A percentile compares a stretch with the other conserved stretches of the same genome.
These are phyloP conservation scores for Pascua sp. DNA, from an alignment of 1,284 basidiomycete genomes.

Conservation along the genomic window DNA sequence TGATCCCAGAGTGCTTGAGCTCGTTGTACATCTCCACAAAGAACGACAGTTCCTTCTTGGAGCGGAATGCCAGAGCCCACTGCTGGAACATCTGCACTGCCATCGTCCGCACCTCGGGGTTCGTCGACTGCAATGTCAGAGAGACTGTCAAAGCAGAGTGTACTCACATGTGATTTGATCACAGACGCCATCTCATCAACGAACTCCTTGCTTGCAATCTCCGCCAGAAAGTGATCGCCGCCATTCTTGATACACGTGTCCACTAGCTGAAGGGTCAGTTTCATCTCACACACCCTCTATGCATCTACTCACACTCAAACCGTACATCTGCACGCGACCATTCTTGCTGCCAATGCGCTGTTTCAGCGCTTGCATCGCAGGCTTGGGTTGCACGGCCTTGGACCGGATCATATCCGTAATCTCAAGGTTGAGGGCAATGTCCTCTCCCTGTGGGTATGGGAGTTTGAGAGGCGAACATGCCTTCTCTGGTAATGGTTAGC, in stretches of 20 bases:
- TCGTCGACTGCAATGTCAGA: conserved; percentile 50
- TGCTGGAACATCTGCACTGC: conserved; percentile 79
- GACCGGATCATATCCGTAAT: conserved; percentile 96
- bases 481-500: conserved; percentile 36
- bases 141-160: conserved; percentile 22
- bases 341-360: conserved; percentile 87
- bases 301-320: conserved; percentile 65
- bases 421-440: conserved; percentile 90
- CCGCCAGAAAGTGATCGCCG: conserved; percentile 82
- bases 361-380: conserved; percentile 85
- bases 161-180: conserved; percentile 26
- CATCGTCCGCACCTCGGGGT: conserved; percentile 77
- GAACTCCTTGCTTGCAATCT: conserved; percentile 83
- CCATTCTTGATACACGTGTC: conserved; percentile 98
- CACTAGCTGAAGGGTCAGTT: conserved; percentile 59
- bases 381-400: conserved; percentile 78
- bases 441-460: conserved; percentile 59
- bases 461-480: conserved; percentile 50
- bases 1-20: conserved; percentile 66
- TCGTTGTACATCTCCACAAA: conserved; percentile 74
- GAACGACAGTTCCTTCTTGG: conserved; percentile 69
- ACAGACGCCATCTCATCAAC: conserved; percentile 65
- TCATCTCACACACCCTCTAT: not conserved
- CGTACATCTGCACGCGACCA: conserved; percentile 88
- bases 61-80: conserved; percentile 87